These are phyloP conservation scores for Strobilomyces dryophilus DNA, from an alignment of 768 basidiomycete species.

Conservation along the genomic window DNA sequence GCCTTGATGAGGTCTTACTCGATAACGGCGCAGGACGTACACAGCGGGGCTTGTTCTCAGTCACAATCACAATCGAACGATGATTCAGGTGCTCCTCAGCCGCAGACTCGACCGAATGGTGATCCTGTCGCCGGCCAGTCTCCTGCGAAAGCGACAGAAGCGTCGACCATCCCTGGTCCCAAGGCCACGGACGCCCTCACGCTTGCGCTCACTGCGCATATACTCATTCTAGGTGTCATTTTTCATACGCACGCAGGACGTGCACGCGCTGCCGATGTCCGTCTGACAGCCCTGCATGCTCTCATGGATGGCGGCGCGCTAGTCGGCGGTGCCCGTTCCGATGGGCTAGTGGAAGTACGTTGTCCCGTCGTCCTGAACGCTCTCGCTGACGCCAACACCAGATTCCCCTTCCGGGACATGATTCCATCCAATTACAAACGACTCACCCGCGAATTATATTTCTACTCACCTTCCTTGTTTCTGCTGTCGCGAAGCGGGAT, in stretches of 20 bases:
- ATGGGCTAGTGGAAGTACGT: slow-evolving; percentile 38
- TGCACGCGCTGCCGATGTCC: slow-evolving; percentile 41
- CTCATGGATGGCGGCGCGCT: slow-evolving; percentile 56
- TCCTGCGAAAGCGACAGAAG: background rate
- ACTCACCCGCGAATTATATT: slow-evolving; percentile 69
- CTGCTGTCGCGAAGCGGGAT: slow-evolving; percentile 64
- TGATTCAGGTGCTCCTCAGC: background rate
- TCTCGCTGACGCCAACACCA: slow-evolving; percentile 6
- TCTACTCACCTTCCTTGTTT: slow-evolving; percentile 62
- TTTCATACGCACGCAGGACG: slow-evolving; percentile 60
- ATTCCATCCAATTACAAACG: slow-evolving; percentile 49
- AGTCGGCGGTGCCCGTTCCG: slow-evolving; percentile 33
- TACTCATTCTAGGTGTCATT: slow-evolving; percentile 57
- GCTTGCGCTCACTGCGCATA: slow-evolving; percentile 47
- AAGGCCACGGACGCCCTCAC: slow-evolving; percentile 32
- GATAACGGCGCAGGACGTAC: slow-evolving; percentile 27
- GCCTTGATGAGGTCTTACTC: slow-evolving; percentile 28
- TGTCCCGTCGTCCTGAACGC: slow-evolving; percentile 17
- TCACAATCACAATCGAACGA: slow-evolving; percentile 4
- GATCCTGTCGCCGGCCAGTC: background rate
- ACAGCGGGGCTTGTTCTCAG: slow-evolving; percentile 19
- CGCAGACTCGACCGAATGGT: background rate
- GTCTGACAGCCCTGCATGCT: slow-evolving; percentile 59
- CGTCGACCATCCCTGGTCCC: slow-evolving; percentile 7
- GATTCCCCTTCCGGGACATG: slow-evolving; percentile 32